phyloP scores from a whole-genome alignment of 169 alveolate genomes.

The Eimeria sp. region DNA sequence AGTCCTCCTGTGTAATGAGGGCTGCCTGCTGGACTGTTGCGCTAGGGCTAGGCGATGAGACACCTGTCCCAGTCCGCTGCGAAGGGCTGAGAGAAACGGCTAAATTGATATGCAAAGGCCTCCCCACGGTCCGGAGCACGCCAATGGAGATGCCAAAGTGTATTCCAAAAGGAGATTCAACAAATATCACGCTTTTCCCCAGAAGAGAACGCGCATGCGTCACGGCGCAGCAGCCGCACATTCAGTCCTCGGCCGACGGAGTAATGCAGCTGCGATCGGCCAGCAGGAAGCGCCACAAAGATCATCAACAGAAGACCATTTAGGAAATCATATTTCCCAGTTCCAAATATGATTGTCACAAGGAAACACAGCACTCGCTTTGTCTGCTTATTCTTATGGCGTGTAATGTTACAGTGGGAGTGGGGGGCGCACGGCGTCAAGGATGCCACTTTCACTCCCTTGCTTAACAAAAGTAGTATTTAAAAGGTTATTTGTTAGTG shows the following conservation, averaged over 20 bases:
- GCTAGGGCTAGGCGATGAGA: conserved; percentile 30
- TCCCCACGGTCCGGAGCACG: conserved; percentile 21
- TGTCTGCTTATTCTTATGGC: neutral
- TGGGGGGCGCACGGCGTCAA: conserved; percentile 55
- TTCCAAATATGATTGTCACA: neutral
- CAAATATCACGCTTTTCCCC: neutral
- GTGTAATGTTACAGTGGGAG: neutral
- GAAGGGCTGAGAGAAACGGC: neutral
- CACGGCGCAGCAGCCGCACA: conserved; percentile 42
- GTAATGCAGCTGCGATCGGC: neutral
- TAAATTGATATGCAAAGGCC: neutral
- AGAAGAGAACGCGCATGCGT: conserved; percentile 59
- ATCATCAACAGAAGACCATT: neutral
- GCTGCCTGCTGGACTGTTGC: neutral
- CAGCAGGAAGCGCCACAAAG: neutral
- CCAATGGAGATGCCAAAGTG: conserved; percentile 40
- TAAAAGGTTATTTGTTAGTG: neutral
- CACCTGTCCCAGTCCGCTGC: conserved; percentile 57
- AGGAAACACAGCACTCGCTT: conserved; percentile 20
- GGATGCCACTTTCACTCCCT: neutral
- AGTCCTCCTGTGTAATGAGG: conserved; percentile 3
- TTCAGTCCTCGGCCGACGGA: conserved; percentile 68
- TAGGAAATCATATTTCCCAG: neutral
- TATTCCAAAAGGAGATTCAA: conserved; percentile 1
- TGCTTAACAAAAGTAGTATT: neutral